These are phyloP conservation scores for Marchantia polymorpha DNA, from an alignment of 225 moss, liverwort and hornwort genomes.

Conservation along the genomic window DNA sequence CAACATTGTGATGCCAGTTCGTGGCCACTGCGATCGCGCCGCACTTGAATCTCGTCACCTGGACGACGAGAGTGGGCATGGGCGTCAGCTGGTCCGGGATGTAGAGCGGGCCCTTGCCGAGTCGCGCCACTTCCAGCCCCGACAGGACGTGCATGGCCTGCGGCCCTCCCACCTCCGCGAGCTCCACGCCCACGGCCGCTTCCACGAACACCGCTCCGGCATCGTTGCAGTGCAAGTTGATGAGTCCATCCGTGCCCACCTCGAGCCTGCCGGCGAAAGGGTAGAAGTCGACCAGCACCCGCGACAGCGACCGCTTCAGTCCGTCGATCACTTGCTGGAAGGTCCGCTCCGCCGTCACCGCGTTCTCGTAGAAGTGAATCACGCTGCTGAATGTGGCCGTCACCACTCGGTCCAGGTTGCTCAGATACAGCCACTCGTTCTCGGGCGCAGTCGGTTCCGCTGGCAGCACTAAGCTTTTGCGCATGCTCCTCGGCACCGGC, in stretches of 20 bases:
- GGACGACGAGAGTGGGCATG: conserved; percentile 19
- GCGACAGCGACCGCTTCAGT: conserved; percentile 20
- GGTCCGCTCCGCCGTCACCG: background rate
- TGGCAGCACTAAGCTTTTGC: conserved; percentile 10
- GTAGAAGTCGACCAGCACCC: conserved; percentile 28
- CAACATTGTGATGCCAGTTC: conserved; percentile 24
- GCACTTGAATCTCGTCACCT: conserved; percentile 22
- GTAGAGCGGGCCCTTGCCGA: conserved; percentile 19
- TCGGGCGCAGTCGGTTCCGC: conserved; percentile 4
- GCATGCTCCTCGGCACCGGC: background rate
- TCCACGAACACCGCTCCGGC: conserved; percentile 23
- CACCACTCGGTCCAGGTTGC: conserved; percentile 42
- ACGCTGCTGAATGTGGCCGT: conserved; percentile 42
- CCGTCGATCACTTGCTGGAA: background rate
- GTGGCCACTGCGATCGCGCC: conserved; percentile 10
- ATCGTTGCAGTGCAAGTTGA: conserved; percentile 32
- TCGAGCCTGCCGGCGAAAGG: conserved; percentile 25
- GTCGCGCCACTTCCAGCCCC: conserved; percentile 7
- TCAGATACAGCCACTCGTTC: conserved; percentile 34
- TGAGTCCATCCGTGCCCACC: conserved; percentile 20
- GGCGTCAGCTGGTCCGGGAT: conserved; percentile 20
- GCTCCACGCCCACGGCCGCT: conserved; percentile 5
- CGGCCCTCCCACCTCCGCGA: conserved; percentile 5
- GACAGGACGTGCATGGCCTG: conserved; percentile 16
- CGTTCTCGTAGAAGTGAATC: conserved; percentile 23